Evolutionary conservation across 2,329 filamentous ascomycete genomes (phyloP).

Genomic region (Fusarium concolor): DNA sequence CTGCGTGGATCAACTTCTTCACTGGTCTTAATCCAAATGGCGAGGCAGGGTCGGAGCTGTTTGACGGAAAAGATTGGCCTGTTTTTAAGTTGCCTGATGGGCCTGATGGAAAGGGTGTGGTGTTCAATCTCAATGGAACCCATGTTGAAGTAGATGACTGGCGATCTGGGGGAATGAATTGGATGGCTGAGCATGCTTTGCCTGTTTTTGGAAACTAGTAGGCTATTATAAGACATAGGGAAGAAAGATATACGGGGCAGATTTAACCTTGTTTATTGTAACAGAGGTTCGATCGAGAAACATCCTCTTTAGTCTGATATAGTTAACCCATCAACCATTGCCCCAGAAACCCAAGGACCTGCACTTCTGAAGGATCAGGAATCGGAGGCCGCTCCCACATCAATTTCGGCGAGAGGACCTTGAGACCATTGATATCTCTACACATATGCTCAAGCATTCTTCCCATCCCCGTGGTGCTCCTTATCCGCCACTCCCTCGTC

Average conservation of each 20-base stretch:
- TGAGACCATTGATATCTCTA: conserved; percentile 22
- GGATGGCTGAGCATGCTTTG: conserved; percentile 46
- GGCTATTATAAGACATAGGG: neutral
- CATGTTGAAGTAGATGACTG: conserved; percentile 48
- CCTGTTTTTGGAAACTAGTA: conserved; percentile 44
- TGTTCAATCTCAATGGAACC: conserved; percentile 45
- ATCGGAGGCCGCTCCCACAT: conserved; percentile 18
- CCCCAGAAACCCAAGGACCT: neutral
- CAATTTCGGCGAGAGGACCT: conserved; percentile 18
- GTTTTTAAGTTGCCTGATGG: conserved; percentile 34
- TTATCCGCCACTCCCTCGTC: conserved; percentile 21
- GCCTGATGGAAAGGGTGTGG: conserved; percentile 43
- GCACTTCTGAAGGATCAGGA: neutral
- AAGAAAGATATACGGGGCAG: neutral
- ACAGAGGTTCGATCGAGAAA: neutral
- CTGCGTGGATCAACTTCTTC: conserved; percentile 50
- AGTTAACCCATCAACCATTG: too few species aligned
- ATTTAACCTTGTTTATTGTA: neutral
- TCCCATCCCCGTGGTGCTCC: conserved; percentile 23
- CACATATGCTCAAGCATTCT: conserved; percentile 27
- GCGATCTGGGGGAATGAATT: conserved; percentile 46
- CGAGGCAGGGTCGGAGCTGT: neutral
- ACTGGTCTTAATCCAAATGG: conserved; percentile 46
- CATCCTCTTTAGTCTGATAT: too few species aligned
- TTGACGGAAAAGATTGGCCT: conserved; percentile 43